Evolutionary conservation across 2,329 filamentous ascomycete species (phyloP).

Genomic region (Bipolaris bicolor): DNA sequence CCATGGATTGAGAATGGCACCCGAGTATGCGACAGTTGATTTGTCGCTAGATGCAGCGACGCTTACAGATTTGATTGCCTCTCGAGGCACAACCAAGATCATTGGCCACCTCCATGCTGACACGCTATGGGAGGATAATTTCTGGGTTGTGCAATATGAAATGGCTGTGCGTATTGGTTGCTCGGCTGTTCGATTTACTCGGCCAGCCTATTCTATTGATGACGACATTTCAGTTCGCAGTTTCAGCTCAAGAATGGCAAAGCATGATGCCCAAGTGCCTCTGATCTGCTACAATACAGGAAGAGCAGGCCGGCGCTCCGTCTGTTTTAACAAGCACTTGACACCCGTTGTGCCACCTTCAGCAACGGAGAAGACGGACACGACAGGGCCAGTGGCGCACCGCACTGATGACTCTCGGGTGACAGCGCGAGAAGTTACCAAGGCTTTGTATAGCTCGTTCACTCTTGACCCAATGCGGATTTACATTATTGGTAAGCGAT

Average conservation of each 20-base stretch:
- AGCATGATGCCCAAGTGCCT: constrained; percentile 56
- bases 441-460: constrained; percentile 70
- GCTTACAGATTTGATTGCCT: constrained; percentile 58
- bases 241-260: constrained; percentile 59
- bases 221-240: constrained; percentile 68
- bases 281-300: constrained; percentile 71
- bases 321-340: constrained; percentile 69
- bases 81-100: constrained; percentile 64
- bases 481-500: constrained; percentile 75
- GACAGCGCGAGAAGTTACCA: constrained; percentile 68
- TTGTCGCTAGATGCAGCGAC: constrained; percentile 61
- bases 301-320: constrained; percentile 66
- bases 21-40: constrained; percentile 67
- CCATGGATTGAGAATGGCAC: constrained; percentile 66
- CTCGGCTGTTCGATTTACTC: constrained; percentile 66
- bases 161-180: constrained; percentile 65
- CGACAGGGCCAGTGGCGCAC: neutral
- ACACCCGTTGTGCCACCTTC: constrained; percentile 64
- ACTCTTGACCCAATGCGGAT: constrained; percentile 72
- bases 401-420: constrained; percentile 56
- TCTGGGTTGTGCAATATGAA: constrained; percentile 64
- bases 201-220: constrained; percentile 61
- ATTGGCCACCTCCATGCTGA: constrained; percentile 62
- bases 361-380: constrained; percentile 42
- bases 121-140: constrained; percentile 62